phyloP scores from a whole-genome alignment of 139 green algal species.

The Yamagishiella unicocca region DNA sequence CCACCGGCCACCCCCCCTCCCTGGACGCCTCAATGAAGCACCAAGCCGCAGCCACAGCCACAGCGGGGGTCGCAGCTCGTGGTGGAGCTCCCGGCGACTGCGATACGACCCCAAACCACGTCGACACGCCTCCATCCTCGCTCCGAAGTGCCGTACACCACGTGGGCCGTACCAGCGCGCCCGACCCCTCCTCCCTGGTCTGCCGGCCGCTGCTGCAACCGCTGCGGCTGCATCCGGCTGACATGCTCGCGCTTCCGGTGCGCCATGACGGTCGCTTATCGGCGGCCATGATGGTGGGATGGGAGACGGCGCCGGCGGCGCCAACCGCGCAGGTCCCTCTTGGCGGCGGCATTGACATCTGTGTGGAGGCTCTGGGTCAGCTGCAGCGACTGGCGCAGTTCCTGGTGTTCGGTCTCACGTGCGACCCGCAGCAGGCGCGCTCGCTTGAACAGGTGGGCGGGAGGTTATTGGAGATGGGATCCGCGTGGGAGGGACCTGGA shows the following conservation, averaged over 20 bases:
- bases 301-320: background rate
- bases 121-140: too few species aligned
- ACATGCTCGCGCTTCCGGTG: background rate
- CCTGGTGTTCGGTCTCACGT: background rate
- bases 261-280: background rate
- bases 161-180: background rate
- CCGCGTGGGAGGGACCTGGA: background rate
- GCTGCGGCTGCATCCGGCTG: background rate
- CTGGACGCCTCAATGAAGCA: background rate
- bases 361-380: background rate
- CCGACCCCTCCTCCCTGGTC: background rate
- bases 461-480: background rate
- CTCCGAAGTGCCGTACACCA: background rate
- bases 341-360: background rate
- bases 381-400: conserved; percentile 12
- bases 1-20: background rate
- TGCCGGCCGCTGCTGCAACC: background rate
- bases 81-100: too few species aligned
- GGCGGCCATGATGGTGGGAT: conserved; percentile 10
- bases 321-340: too few species aligned
- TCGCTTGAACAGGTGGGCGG: background rate
- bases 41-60: background rate
- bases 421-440: background rate
- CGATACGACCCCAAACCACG: background rate
- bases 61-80: too few species aligned